Evolutionary conservation across 805 yeast genomes (phyloP).

Genomic region (Schizosaccharomyces cryophilus): DNA sequence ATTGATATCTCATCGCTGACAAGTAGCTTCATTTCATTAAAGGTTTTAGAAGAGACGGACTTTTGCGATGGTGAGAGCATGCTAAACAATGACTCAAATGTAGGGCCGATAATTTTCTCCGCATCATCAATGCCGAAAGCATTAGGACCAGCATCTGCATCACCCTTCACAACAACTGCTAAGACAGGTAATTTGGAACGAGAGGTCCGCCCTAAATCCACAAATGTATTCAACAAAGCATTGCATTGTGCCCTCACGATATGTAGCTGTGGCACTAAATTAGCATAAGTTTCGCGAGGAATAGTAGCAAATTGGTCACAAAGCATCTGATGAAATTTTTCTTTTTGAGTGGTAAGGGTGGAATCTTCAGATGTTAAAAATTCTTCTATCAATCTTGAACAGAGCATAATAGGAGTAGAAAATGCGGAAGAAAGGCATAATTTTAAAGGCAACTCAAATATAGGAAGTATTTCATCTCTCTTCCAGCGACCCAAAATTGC

Average conservation of each 20-base stretch:
- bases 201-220: conserved; percentile 24
- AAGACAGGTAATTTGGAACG: conserved; percentile 28
- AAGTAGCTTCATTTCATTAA: conserved; percentile 57
- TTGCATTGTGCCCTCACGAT: conserved; percentile 72
- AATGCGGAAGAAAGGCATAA: conserved; percentile 21
- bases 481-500: conserved; percentile 14
- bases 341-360: conserved; percentile 3
- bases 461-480: conserved; percentile 4
- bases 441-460: neutral
- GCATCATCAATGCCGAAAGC: conserved; percentile 71
- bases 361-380: conserved; percentile 11
- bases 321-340: neutral
- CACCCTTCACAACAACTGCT: conserved; percentile 84
- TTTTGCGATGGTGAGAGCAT: conserved; percentile 43
- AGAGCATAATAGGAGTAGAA: conserved; percentile 57
- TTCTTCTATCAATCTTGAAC: conserved; percentile 48
- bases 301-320: conserved; percentile 4
- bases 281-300: conserved; percentile 37
- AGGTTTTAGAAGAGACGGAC: conserved; percentile 40
- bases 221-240: conserved; percentile 54
- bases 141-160: conserved; percentile 75
- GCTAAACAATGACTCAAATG: conserved; percentile 39
- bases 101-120: conserved; percentile 36
- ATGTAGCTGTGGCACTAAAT: conserved; percentile 62
- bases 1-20: conserved; percentile 42